phyloP scores from a whole-genome alignment of 495 filamentous ascomycete genomes.

The Collariella sp. region DNA sequence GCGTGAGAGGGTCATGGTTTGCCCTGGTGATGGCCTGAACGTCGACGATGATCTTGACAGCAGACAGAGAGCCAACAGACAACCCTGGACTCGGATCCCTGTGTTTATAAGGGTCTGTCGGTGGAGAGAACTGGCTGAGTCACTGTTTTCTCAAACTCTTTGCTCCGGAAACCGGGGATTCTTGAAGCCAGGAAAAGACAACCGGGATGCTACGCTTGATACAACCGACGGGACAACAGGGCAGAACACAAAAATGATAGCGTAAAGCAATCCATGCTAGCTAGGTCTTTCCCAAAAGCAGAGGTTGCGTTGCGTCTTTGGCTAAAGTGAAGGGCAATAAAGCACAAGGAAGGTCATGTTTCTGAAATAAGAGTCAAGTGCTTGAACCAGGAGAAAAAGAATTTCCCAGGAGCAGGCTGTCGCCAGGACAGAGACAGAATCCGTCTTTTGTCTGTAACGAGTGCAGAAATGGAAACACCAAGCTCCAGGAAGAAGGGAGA shows the following conservation, averaged over 20 bases:
- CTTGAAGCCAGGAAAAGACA: background rate
- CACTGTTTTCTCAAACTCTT: background rate
- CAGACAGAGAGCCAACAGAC: background rate
- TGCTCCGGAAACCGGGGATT: background rate
- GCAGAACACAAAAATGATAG: background rate
- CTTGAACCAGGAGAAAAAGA: too few species aligned
- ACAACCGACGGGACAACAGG: background rate
- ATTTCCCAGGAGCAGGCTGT: too few species aligned
- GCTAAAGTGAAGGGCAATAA: background rate
- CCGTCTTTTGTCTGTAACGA: too few species aligned
- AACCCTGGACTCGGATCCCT: background rate
- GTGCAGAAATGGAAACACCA: too few species aligned
- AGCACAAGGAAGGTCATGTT: too few species aligned
- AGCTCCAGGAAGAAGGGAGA: too few species aligned
- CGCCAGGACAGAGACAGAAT: too few species aligned
- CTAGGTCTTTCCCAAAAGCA: background rate
- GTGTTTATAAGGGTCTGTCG: background rate
- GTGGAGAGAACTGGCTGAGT: slow-evolving; percentile 5
- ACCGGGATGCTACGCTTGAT: background rate
- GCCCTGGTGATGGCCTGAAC: background rate
- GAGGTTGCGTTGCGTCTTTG: background rate
- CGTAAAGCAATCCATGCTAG: background rate
- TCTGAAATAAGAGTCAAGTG: too few species aligned
- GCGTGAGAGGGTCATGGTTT: slow-evolving; percentile 10
- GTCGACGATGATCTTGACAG: background rate